A percentile compares a stretch with the other conserved stretches of the same genome.
Conservation (phyloP, 2,329 filamentous ascomycete genomes). For the Alternaria viburni region DNA sequence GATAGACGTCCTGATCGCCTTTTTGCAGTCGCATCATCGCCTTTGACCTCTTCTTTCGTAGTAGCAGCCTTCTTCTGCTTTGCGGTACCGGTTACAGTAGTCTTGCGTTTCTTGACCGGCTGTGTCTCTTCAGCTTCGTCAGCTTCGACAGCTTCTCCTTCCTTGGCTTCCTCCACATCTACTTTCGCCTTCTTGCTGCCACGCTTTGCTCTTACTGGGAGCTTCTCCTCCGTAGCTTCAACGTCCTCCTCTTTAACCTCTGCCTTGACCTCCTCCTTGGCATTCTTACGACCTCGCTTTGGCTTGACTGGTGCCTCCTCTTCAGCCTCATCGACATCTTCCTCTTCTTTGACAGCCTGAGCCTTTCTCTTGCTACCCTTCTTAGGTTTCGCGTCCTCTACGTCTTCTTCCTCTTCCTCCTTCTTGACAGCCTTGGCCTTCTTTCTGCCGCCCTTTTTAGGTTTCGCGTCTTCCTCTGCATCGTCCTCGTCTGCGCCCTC, state of each 20-base stretch:
- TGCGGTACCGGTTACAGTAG: constrained; percentile 9
- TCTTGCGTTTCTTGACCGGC: constrained; percentile 38
- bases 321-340: constrained; percentile 24
- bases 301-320: constrained; percentile 16
- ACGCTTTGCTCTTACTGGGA: constrained; percentile 15
- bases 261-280: constrained; percentile 27
- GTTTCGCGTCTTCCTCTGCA: constrained; percentile 29
- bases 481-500: constrained; percentile 37
- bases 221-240: constrained; percentile 29
- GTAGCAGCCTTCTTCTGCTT: constrained; percentile 18
- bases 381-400: constrained; percentile 23
- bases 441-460: constrained; percentile 45
- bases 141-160: constrained; percentile 32
- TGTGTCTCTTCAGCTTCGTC: constrained; percentile 31
- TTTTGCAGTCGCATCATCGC: constrained; percentile 19
- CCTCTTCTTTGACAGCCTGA: constrained; percentile 31
- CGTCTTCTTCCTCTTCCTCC: constrained; percentile 22
- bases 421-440: constrained; percentile 38
- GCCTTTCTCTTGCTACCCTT: constrained; percentile 33
- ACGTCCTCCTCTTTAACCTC: constrained; percentile 27
- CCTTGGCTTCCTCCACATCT: constrained; percentile 23
- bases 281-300: constrained; percentile 30
- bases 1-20: constrained; percentile 34
- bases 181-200: constrained; percentile 17
- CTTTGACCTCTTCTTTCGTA: constrained; percentile 14